Percentiles rank a stretch among this genome's conserved stretches.
These are phyloP conservation scores for Collybiopsis luxurians DNA, from an alignment of 768 basidiomycete genomes.

Conservation along the genomic window DNA sequence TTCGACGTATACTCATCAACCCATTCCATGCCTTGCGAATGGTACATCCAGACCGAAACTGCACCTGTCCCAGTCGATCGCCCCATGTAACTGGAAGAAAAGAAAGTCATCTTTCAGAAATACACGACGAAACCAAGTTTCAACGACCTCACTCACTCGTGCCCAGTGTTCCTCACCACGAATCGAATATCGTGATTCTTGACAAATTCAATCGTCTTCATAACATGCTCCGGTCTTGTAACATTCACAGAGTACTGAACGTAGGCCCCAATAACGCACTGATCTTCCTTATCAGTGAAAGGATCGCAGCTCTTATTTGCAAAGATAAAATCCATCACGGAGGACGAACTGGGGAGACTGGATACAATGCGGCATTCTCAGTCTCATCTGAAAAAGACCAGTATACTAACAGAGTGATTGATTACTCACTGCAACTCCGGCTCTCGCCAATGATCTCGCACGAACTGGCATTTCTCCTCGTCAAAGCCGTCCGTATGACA, in stretches of 20 bases:
- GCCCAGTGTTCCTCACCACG: conserved; percentile 17
- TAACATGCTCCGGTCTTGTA: background rate
- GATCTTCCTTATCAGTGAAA: conserved; percentile 9
- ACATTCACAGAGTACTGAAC: conserved; percentile 16
- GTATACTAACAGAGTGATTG: too few relatives aligned
- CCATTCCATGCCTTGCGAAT: conserved; percentile 7
- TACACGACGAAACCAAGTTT: too few relatives aligned
- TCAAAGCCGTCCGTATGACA: conserved; percentile 11
- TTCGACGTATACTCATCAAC: conserved; percentile 8
- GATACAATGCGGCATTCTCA: background rate
- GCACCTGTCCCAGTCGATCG: conserved; percentile 10
- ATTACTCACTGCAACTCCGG: conserved; percentile 14
- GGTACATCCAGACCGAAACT: conserved; percentile 13
- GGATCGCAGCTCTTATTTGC: conserved; percentile 20
- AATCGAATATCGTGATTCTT: conserved; percentile 18
- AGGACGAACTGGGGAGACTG: conserved; percentile 13
- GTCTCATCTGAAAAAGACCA: background rate
- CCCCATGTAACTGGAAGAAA: conserved; percentile 12
- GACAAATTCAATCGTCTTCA: conserved; percentile 12
- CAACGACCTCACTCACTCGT: conserved; percentile 5
- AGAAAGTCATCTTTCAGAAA: background rate
- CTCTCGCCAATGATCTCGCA: conserved; percentile 9
- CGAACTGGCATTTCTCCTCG: conserved; percentile 1
- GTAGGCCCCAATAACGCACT: conserved; percentile 15
- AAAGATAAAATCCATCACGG: conserved; percentile 17